Conservation (phyloP, 306 rosid genomes). For the Cicer judaicum region DNA sequence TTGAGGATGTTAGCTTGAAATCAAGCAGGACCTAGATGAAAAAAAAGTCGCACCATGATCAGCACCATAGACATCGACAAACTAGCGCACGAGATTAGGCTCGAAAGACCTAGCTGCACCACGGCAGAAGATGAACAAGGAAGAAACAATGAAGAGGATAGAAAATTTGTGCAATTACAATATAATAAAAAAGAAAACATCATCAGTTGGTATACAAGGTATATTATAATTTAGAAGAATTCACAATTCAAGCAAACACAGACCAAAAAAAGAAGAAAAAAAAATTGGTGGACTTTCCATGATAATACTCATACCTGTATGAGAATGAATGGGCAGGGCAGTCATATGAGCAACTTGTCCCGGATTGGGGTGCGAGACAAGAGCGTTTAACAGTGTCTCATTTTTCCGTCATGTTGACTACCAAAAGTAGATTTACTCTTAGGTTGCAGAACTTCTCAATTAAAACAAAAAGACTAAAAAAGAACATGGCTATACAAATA, state of each 20-base stretch:
- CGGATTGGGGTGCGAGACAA: constrained; percentile 38
- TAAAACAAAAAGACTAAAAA: constrained; percentile 4
- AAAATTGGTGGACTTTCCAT: constrained; percentile 16
- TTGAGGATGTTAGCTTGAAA: constrained; percentile 29
- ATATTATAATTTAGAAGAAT: constrained; percentile 12
- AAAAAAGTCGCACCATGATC: constrained; percentile 28
- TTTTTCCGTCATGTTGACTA: constrained; percentile 40
- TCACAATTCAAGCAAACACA: constrained; percentile 14
- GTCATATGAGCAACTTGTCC: constrained; percentile 41
- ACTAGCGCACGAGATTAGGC: constrained; percentile 49
- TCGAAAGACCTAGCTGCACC: constrained; percentile 57
- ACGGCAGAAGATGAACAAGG: constrained; percentile 45
- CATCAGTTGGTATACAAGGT: constrained; percentile 30
- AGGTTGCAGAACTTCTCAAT: constrained; percentile 37
- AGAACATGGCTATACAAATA: constrained; percentile 26
- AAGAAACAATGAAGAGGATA: constrained; percentile 49
- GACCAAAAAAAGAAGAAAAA: background rate
- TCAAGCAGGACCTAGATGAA: constrained; percentile 34
- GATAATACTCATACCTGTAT: constrained; percentile 41
- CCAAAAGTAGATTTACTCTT: constrained; percentile 42
- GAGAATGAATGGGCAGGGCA: constrained; percentile 31
- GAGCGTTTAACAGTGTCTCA: constrained; percentile 42
- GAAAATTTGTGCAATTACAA: constrained; percentile 35
- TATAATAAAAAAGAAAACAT: constrained; percentile 36
- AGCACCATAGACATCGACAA: constrained; percentile 23